Evolutionary conservation across 2,329 filamentous ascomycete genomes (phyloP), one percentile per base, ranked within the genome.

Genomic region (Aureobasidium musti): DNA sequence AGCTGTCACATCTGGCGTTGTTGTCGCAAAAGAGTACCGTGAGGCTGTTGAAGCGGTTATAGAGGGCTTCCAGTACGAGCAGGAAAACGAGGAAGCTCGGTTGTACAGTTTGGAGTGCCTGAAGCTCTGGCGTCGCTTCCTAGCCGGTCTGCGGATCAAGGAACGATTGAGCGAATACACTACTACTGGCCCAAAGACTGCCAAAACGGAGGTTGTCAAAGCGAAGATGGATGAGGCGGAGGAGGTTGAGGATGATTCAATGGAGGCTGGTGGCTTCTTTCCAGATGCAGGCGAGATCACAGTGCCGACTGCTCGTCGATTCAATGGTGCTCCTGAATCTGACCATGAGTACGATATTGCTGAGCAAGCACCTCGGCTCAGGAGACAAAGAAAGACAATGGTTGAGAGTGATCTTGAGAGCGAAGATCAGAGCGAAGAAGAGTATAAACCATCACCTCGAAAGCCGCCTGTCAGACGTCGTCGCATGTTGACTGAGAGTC

Each of bases 1-100:
- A 2, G 92, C 95, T 1, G 84, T 97, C 2, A 79, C 95, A 2
- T 84, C 86, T 43, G 95, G 95, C 1, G 85, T 89, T 0, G 87
- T 99, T 0, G 87, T 96, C 1, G 89, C 92, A 0, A 75, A 78
- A 19, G 89, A 94, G 74, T 86, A 88, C 68, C 83, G 81, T 8
- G 91, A 93, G 65, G 92, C 90, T 0, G 82, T 97, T 0, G 79
- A 85, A 67, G 87, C 86, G 5, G 88, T 91, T 0, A 82, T 96
- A 21, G 80, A 81, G 14, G 89, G 87, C 0, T 79, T 98, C 54
- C 82, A 85, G 37, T 85, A 92, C 67, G 81, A 91, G 69, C 84
- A 86, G 69, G 83, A 84, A 23, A 83, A 90, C 72, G 81, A 84
- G 21, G 87, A 89, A 71, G 82, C 87, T 59, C 84, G 87, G 41